A percentile compares a stretch with the other conserved stretches of the same genome.
Evolutionary conservation across 306 rosid genomes (phyloP).

Genomic region (Cicer judaicum): DNA sequence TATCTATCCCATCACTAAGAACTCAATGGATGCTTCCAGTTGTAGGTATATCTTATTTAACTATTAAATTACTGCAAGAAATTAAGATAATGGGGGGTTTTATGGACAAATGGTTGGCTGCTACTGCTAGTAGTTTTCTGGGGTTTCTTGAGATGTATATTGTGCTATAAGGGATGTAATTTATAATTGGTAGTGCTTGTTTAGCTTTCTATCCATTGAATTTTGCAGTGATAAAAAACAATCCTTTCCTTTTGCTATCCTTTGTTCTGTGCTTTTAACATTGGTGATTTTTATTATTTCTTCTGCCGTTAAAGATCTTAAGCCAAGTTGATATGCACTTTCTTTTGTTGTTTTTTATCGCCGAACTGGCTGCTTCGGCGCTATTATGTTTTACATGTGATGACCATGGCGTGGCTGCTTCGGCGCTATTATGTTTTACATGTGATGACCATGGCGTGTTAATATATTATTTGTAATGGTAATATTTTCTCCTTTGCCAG

Average conservation of each 20-base stretch:
- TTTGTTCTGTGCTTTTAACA: neutral
- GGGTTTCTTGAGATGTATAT: conserved; percentile 39
- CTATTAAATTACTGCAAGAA: conserved; percentile 14
- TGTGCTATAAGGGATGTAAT: conserved; percentile 50
- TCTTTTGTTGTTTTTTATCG: conserved; percentile 16
- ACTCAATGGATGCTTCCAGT: conserved; percentile 25
- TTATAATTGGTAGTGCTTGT: conserved; percentile 39
- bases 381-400: neutral
- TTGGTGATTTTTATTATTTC: conserved; percentile 3
- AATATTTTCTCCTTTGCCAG: too few relatives aligned
- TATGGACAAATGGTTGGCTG: conserved; percentile 33
- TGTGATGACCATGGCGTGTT: neutral
- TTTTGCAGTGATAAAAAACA: conserved; percentile 38
- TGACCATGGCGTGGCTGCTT: neutral
- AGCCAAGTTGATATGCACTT: conserved; percentile 3
- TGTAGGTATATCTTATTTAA: conserved; percentile 17
- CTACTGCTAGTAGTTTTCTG: conserved; percentile 37
- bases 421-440: neutral
- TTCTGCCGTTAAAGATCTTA: conserved; percentile 8
- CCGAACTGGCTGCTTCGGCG: neutral
- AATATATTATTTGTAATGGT: too few relatives aligned
- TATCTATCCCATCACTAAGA: conserved; percentile 30
- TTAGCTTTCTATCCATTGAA: conserved; percentile 30
- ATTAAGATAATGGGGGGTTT: neutral
- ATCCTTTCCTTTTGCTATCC: neutral